Evolutionary conservation across 1,284 basidiomycete species (phyloP), one percentile per base, ranked within the genome.

Genomic region (Fistulina hepatica): DNA sequence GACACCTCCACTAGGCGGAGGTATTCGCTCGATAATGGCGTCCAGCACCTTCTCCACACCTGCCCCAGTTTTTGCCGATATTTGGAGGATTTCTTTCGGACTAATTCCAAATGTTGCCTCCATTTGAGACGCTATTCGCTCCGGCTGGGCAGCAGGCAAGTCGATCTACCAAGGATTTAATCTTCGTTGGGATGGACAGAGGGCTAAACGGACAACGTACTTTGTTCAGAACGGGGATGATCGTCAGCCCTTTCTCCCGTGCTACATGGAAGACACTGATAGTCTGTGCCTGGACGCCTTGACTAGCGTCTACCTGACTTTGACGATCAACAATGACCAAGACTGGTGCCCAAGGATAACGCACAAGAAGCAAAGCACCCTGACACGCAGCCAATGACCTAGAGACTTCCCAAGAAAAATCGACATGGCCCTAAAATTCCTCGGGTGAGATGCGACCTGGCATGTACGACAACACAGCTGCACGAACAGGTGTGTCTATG

Each of bases 281-380:
- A 5, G 93, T 91, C 59, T 99, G 95, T 0, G 95, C 94, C 60
- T 99, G 95, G 5, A 99, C 81, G 10, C 94, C 94, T 67, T 97
- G 94, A 31, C 90, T 92, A 10, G 93, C 90, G 54, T 99, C 94
- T 1, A 97, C 85, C 65, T 69, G 40, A 5, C 9, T 6, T 63
- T 61, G 13, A 12, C 13, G 9, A 25, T 37, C 30, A 24, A 22
- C 7, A 35, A 33, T 4, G 30, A 21, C n/a, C n/a, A n/a, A 38
- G 17, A 23, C 33, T 34, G 15, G 20, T 33, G 28, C 40, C n/a
- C 13, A 26, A 35, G 26, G 20, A 26, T 10, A 10, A 52, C 58
- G 36, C 25, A 98, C 91, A 2, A 84, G 70, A 10, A 98, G 65
- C 33, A 98, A 59, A 3, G 91, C 94, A 13, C 92, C 93, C 61